These are phyloP conservation scores for Prunus campanulata DNA, from an alignment of 306 rosid genomes.

Conservation along the genomic window DNA sequence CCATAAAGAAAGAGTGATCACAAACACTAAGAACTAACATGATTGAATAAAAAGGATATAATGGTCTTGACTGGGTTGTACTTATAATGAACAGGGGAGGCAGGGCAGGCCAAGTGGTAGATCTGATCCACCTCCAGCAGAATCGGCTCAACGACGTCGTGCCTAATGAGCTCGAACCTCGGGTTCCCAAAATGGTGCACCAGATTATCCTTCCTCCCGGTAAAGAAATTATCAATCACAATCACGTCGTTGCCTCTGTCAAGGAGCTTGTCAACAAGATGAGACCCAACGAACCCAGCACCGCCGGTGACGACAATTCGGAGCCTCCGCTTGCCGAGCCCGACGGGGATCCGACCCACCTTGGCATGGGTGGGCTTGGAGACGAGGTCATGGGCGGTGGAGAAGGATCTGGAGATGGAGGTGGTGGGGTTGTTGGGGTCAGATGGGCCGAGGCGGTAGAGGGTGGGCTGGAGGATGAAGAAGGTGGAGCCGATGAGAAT, in stretches of 20 bases:
- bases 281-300: slow-evolving; percentile 92
- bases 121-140: slow-evolving; percentile 93
- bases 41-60: slow-evolving; percentile 52
- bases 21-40: neutral
- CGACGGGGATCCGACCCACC: slow-evolving; percentile 60
- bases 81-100: slow-evolving; percentile 92
- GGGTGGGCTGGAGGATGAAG: slow-evolving; percentile 76
- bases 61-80: slow-evolving; percentile 91
- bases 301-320: slow-evolving; percentile 86
- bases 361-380: slow-evolving; percentile 5
- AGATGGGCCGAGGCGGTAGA: slow-evolving; percentile 64
- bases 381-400: slow-evolving; percentile 18
- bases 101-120: slow-evolving; percentile 97
- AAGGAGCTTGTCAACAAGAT: slow-evolving; percentile 72
- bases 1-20: neutral
- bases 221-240: slow-evolving; percentile 85
- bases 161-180: slow-evolving; percentile 81
- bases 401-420: slow-evolving; percentile 26
- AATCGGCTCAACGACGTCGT: slow-evolving; percentile 88
- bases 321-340: slow-evolving; percentile 43
- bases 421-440: slow-evolving; percentile 29
- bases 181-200: slow-evolving; percentile 77
- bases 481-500: slow-evolving; percentile 87
- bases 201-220: slow-evolving; percentile 73
- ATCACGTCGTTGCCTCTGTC: slow-evolving; percentile 76